Evolutionary conservation across 805 yeast genomes (phyloP).

Genomic region (Wickerhamiella nectarea): DNA sequence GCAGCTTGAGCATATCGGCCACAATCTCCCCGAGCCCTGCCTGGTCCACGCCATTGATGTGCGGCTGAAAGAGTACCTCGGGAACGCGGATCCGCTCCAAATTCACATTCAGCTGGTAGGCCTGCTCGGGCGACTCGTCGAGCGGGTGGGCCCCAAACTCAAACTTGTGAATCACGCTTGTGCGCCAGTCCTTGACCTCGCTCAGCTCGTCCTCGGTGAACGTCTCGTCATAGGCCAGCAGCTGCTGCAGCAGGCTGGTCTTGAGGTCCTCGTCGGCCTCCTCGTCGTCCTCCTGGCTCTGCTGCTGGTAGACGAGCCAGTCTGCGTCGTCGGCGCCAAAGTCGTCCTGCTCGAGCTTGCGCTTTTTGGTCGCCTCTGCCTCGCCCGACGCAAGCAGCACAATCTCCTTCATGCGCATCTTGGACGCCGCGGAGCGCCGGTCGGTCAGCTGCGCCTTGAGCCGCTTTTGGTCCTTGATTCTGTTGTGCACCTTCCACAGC

Average conservation of each 20-base stretch:
- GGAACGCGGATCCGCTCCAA: slow-evolving; percentile 86
- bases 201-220: slow-evolving; percentile 77
- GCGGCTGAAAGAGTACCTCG: slow-evolving; percentile 83
- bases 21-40: slow-evolving; percentile 80
- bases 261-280: slow-evolving; percentile 43
- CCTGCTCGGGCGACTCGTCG: slow-evolving; percentile 71
- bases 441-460: slow-evolving; percentile 67
- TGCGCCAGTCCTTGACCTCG: slow-evolving; percentile 77
- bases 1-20: slow-evolving; percentile 42
- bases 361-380: slow-evolving; percentile 17
- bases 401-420: slow-evolving; percentile 78
- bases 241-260: slow-evolving; percentile 48
- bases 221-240: slow-evolving; percentile 69
- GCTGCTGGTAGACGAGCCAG: slow-evolving; percentile 64
- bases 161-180: slow-evolving; percentile 65
- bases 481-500: slow-evolving; percentile 44
- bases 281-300: slow-evolving; percentile 58
- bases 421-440: slow-evolving; percentile 83
- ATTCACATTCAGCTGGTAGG: slow-evolving; percentile 81
- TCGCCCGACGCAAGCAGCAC: slow-evolving; percentile 63
- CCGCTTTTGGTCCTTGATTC: slow-evolving; percentile 52
- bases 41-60: slow-evolving; percentile 88
- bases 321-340: slow-evolving; percentile 94
- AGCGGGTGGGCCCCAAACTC: slow-evolving; percentile 82
- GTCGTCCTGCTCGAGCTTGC: slow-evolving; percentile 47